Base-by-base conservation (phyloP, 306 rosid genomes). In the Pyrus bretschneideri region DNA sequence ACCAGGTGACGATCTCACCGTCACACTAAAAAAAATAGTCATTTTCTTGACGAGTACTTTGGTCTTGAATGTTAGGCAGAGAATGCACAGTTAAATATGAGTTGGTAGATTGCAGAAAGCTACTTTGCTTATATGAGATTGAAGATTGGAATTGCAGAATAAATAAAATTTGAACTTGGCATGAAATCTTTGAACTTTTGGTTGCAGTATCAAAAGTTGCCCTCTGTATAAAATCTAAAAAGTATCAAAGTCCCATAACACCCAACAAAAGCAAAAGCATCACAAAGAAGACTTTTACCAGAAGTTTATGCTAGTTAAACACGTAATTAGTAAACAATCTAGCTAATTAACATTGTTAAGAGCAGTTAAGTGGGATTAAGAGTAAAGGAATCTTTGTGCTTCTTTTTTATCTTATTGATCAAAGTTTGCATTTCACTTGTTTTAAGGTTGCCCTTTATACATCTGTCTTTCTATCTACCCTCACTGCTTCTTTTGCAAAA, bases 381-480 rank as follows among this genome's bases (percentile, higher is more conserved):
- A 84, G 29, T 52, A 55, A 65, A 72, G 84, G 91, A 91, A 88
- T 82, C 83, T 82, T 77, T 79, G 87, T 79, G 84, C 73, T 11
- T 45, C 14, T 57, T 6, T 22, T 69, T 74, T 15, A 62, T 80
- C 84, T 80, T 83, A 80, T 85, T 86, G 79, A 61, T 61, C 67
- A 83, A 71, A 33, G 74, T 74, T 85, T 72, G 73, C 27, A 75
- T 79, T 87, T 87, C 87, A 71, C 89, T 81, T 73, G 59, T 75
- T 81, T 88, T 88, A 69, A 87, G 82, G 65, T 69, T 58, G 62
- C 81, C 54, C 78, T 45, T 74, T 74, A 45, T 61, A 76, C 40
- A 81, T 72, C 73, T 73, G 75, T 81, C 72, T 86, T 82, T 85
- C 86, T 83, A 83, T 89, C 84, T 67, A 77, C 87, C 84, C 78